These are phyloP conservation scores for Solanum chacoense DNA, from an alignment of 305 asterid species.

Conservation along the genomic window DNA sequence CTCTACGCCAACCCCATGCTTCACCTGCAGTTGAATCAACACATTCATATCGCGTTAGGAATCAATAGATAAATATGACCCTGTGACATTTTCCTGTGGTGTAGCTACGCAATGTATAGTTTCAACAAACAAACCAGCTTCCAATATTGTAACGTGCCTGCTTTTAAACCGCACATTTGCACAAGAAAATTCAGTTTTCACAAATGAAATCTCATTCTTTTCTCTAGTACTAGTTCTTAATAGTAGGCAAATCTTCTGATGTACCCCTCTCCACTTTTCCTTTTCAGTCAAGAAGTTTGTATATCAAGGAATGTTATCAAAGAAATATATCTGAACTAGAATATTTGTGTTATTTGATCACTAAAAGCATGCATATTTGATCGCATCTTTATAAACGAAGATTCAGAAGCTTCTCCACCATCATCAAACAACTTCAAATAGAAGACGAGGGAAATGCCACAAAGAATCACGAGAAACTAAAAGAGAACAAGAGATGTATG, in stretches of 20 bases:
- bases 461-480: background rate
- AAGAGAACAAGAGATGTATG: background rate
- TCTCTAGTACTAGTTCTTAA: background rate
- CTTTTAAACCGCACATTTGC: background rate
- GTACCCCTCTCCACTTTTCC: background rate
- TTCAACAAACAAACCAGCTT: background rate
- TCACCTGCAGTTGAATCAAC: constrained; percentile 44
- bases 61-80: background rate
- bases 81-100: background rate
- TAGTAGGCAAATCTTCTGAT: background rate
- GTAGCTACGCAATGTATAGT: background rate
- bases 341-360: background rate
- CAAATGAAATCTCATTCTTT: background rate
- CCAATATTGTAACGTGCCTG: background rate
- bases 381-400: background rate
- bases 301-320: background rate
- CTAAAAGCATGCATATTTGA: background rate
- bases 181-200: background rate
- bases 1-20: constrained; percentile 82
- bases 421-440: background rate
- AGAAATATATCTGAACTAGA: background rate
- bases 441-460: background rate
- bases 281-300: background rate
- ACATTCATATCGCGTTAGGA: background rate
- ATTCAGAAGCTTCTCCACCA: background rate